Percentiles rank a stretch among this genome's conserved stretches.
phyloP scores from a whole-genome alignment of 1,284 basidiomycete species.

The Ceratobasidium sp. region DNA sequence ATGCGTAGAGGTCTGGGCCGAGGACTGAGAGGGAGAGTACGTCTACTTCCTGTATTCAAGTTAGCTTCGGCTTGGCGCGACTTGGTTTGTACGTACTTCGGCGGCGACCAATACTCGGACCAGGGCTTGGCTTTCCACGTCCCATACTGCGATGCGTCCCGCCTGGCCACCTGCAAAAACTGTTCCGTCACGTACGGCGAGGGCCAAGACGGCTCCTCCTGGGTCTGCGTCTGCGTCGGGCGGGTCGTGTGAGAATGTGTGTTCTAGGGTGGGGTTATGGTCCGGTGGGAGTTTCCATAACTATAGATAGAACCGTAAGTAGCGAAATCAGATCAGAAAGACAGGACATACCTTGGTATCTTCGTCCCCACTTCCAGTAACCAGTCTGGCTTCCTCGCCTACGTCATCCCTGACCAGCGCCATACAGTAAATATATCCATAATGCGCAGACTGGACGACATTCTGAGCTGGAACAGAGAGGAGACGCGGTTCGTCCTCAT shows the following conservation, averaged over 20 bases:
- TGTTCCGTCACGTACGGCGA: conserved; percentile 77
- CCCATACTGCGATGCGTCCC: conserved; percentile 90
- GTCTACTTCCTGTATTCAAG: conserved; percentile 64
- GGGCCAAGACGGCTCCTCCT: conserved; percentile 70
- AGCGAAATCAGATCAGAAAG: no score
- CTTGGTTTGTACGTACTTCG: conserved; percentile 58
- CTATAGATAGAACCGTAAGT: background rate
- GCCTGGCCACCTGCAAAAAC: conserved; percentile 94
- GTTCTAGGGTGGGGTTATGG: conserved; percentile 14
- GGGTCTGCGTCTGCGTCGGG: conserved; percentile 56
- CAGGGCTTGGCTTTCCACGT: conserved; percentile 85
- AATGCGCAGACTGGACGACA: conserved; percentile 87
- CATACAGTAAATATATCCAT: conserved; percentile 93
- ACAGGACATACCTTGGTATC: conserved; percentile 70
- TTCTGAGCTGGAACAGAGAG: conserved; percentile 69
- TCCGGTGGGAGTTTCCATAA: conserved; percentile 27
- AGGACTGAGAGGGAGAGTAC: conserved; percentile 80
- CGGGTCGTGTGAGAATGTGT: conserved; percentile 33
- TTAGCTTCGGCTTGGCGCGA: background rate
- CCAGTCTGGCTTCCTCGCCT: conserved; percentile 61
- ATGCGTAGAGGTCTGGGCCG: conserved; percentile 79
- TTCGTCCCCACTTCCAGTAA: conserved; percentile 89
- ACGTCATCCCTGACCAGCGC: conserved; percentile 54
- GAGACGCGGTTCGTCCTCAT: conserved; percentile 44
- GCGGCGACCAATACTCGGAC: conserved; percentile 87